Conservation (phyloP, 148 eudicot species). For the Spergularia marina region DNA sequence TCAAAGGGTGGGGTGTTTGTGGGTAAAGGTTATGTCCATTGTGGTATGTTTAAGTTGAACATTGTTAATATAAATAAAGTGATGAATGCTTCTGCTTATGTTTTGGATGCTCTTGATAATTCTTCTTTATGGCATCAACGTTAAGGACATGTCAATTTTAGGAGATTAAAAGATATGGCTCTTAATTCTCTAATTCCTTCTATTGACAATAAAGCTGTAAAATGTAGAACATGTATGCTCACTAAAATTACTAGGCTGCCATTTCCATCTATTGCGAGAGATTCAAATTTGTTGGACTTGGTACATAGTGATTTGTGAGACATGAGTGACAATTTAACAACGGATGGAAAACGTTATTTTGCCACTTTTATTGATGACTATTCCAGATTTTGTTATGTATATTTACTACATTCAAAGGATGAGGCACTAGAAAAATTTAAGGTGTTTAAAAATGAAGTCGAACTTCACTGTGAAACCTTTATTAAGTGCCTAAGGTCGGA, state of each 20-base stretch:
- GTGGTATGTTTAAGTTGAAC: background rate
- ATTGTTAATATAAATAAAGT: background rate
- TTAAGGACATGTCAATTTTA: background rate
- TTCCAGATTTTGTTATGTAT: background rate
- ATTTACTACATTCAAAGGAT: background rate
- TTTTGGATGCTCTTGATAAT: no score
- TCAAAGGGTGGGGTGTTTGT: background rate
- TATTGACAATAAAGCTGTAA: background rate
- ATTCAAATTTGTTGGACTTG: background rate
- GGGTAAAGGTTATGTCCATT: background rate
- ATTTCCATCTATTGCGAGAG: background rate
- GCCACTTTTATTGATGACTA: background rate
- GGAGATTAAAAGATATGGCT: conserved; percentile 1
- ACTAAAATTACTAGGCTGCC: background rate
- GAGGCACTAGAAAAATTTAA: background rate
- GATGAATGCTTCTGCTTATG: no score
- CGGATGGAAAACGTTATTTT: background rate
- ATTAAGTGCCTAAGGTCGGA: no score
- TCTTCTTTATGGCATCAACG: no score
- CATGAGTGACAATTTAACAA: no score
- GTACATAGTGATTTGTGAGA: no score
- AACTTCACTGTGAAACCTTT: background rate
- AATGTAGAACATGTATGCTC: background rate
- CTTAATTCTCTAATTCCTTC: background rate
- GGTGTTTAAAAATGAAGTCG: background rate